A percentile compares a stretch with the other conserved stretches of the same genome.
phyloP scores from a whole-genome alignment of 306 rosid genomes.

The Pterocarpus santalinus region DNA sequence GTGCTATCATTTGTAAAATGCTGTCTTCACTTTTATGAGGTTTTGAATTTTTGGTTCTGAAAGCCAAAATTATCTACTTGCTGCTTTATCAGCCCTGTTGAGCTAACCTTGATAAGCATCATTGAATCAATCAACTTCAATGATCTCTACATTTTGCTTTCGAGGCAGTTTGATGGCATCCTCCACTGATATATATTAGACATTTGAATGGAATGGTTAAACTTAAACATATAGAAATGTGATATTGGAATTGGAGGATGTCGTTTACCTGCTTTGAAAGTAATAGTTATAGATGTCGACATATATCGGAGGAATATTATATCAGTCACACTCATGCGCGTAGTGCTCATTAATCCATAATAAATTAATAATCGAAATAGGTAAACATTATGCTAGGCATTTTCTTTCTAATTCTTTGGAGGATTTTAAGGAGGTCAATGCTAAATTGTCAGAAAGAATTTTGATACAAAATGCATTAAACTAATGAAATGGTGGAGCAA shows the following conservation, averaged over 20 bases:
- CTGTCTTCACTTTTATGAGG: background rate
- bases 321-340: background rate
- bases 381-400: background rate
- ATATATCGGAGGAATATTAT: background rate
- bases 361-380: background rate
- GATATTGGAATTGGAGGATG: background rate
- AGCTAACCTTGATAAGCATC: background rate
- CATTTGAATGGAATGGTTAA: no score
- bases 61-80: background rate
- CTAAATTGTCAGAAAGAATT: background rate
- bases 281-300: background rate
- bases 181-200: background rate
- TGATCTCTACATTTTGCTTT: background rate
- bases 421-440: background rate
- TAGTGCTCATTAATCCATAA: background rate
- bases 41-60: background rate
- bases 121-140: background rate
- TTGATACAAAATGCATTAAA: background rate
- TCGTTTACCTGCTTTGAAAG: background rate
- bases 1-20: background rate
- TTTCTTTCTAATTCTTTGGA: background rate
- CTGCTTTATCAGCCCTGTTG: background rate
- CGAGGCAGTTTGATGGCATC: background rate
- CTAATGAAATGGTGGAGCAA: background rate
- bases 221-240: no score